Evolutionary conservation across 2,329 filamentous ascomycete species (phyloP), one percentile per base, ranked within the genome.

Genomic region (Penicillium sp.): DNA sequence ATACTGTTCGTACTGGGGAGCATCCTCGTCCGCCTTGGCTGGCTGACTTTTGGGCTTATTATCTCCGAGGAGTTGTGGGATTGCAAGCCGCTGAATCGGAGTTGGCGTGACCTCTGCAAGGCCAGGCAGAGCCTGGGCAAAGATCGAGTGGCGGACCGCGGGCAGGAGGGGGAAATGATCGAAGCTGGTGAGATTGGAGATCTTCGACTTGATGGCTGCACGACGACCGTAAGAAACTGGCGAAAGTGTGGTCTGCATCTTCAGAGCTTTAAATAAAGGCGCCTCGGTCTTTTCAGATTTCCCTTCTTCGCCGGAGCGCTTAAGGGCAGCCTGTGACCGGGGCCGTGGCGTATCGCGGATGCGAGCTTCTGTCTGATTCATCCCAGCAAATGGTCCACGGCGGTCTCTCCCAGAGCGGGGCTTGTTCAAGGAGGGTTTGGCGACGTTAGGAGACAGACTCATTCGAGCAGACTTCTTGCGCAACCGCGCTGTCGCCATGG

Each of bases 211-310:
- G 65, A 87, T 78, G 50, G 79, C 77, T n/a, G 77, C 78, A 56
- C 87, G 83, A 66, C 86, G 85, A 39, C 85, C 85, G 72, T 97
- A 97, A 0, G 91, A 86, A 4, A 98, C 82, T 3, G 88, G 85
- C 2, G 90, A 81, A 63, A 98, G 80, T 2, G 90, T 83, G 53
- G 87, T 87, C 73, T 97, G 94, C 94, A 98, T 98, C 79, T 96
- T 96, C 75, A 98, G 81, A 4, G 94, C 93, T 73, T 96, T 93
- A 76, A 85, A 89, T 7, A 84, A 77, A 50, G 80, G 79, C 59
- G 78, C 75, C 61, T 81, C 79, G 72, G 81, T 75, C 66, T 79
- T 77, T 66, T 78, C 69, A 58, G 70, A 62, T 61, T 74, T 69
- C 53, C 73, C 61, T 27, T 70, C 73, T 36, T 74, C 70, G 31